Conservation (phyloP, 2,329 filamentous ascomycete genomes). For the Hymenoscyphus scutula region DNA sequence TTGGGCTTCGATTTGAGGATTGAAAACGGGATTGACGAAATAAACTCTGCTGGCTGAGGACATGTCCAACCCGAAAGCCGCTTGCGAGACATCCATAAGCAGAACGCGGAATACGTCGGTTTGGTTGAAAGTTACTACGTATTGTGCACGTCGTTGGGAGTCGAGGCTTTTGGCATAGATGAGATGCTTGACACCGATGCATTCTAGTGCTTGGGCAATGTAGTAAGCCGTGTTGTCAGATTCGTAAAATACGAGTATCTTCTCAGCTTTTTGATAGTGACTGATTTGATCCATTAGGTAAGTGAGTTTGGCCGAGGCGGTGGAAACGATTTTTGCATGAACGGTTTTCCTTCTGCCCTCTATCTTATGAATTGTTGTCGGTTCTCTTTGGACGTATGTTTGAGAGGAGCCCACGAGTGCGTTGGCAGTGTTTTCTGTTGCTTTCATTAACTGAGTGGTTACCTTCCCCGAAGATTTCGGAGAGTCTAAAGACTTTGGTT, state of each 20-base stretch:
- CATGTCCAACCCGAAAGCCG: conserved; percentile 84
- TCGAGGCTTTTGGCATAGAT: conserved; percentile 66
- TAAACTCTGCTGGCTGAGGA: conserved; percentile 80
- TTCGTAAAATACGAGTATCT: conserved; percentile 92
- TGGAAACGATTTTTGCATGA: conserved; percentile 59
- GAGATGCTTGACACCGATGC: conserved; percentile 61
- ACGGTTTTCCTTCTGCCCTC: too few relatives aligned
- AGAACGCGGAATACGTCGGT: conserved; percentile 55
- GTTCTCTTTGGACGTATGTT: too few relatives aligned
- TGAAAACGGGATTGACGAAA: conserved; percentile 85
- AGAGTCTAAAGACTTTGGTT: not conserved
- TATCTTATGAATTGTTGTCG: too few relatives aligned
- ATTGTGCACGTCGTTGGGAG: conserved; percentile 63
- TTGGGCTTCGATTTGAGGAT: conserved; percentile 82
- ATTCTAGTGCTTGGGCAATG: conserved; percentile 76
- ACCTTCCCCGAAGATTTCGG: too few relatives aligned
- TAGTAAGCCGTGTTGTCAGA: conserved; percentile 85
- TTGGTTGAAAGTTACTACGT: conserved; percentile 73
- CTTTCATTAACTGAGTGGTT: too few relatives aligned
- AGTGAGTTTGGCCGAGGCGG: conserved; percentile 80
- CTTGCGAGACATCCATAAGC: conserved; percentile 87
- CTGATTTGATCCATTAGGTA: conserved; percentile 76
- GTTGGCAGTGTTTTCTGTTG: too few relatives aligned
- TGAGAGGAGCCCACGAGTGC: too few relatives aligned
- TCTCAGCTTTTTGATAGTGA: conserved; percentile 67